Percentiles rank a stretch among this genome's conserved stretches.
These are phyloP conservation scores for Fagopyrum tataricum DNA, from an alignment of 148 eudicot species.

Conservation along the genomic window DNA sequence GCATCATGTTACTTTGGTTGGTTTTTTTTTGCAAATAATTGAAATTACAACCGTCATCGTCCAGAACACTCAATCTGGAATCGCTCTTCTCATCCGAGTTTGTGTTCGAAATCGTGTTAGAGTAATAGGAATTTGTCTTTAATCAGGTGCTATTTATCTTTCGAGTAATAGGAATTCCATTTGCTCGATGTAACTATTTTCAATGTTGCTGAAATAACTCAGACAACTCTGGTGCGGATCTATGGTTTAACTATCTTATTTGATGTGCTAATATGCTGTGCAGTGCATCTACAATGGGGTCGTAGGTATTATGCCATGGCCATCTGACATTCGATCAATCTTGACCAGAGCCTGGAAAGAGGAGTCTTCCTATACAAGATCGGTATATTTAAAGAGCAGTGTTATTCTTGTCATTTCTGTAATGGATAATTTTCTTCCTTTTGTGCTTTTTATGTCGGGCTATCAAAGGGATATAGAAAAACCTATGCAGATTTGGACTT, in stretches of 20 bases:
- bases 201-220: not conserved
- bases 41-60: slow-evolving; percentile 34
- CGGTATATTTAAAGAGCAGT: slow-evolving; percentile 31
- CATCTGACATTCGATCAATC: slow-evolving; percentile 53
- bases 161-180: not conserved
- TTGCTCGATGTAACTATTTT: not conserved
- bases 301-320: slow-evolving; percentile 67
- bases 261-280: slow-evolving; percentile 22
- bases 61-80: slow-evolving; percentile 59
- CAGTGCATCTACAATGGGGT: slow-evolving; percentile 78
- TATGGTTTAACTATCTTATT: not conserved
- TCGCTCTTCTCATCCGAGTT: not conserved
- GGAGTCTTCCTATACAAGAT: slow-evolving; percentile 46
- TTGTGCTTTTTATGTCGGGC: not conserved
- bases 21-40: no score
- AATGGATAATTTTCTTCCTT: not conserved
- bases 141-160: not conserved
- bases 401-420: not conserved
- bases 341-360: slow-evolving; percentile 56
- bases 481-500: not conserved
- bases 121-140: not conserved
- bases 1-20: no score
- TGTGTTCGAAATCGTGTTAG: not conserved
- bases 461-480: not conserved
- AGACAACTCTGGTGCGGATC: not conserved